Conservation (phyloP, 2,329 filamentous ascomycete genomes). For the Penicillium occitanis region DNA sequence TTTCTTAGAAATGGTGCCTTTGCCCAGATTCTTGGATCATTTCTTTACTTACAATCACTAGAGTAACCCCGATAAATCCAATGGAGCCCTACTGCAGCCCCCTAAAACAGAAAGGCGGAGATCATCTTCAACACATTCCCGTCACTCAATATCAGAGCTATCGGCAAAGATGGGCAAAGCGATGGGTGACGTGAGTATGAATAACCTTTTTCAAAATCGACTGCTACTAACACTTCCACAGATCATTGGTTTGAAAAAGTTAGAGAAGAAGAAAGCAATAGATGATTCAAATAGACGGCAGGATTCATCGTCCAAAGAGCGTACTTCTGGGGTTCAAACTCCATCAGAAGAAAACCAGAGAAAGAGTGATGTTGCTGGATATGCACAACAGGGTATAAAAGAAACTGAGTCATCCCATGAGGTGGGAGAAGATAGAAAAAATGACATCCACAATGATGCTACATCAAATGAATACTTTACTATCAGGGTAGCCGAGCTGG, state of each 20-base stretch:
- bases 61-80: background rate
- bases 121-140: background rate
- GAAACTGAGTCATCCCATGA: background rate
- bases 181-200: background rate
- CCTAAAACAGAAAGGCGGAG: background rate
- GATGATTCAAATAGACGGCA: background rate
- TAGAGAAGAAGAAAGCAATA: background rate
- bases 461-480: background rate
- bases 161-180: background rate
- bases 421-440: background rate
- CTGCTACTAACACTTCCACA: background rate
- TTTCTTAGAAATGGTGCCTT: too few species aligned
- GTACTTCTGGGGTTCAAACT: background rate
- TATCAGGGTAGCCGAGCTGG: background rate
- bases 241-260: background rate
- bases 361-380: background rate
- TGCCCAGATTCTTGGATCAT: background rate
- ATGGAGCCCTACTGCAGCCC: background rate
- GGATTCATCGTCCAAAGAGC: background rate
- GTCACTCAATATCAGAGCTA: background rate
- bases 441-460: background rate
- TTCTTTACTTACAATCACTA: background rate
- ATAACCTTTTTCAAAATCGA: background rate
- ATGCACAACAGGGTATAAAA: background rate
- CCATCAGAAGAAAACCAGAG: background rate